Evolutionary conservation across 768 basidiomycete genomes (phyloP).

Genomic region (Galerina sulciceps): DNA sequence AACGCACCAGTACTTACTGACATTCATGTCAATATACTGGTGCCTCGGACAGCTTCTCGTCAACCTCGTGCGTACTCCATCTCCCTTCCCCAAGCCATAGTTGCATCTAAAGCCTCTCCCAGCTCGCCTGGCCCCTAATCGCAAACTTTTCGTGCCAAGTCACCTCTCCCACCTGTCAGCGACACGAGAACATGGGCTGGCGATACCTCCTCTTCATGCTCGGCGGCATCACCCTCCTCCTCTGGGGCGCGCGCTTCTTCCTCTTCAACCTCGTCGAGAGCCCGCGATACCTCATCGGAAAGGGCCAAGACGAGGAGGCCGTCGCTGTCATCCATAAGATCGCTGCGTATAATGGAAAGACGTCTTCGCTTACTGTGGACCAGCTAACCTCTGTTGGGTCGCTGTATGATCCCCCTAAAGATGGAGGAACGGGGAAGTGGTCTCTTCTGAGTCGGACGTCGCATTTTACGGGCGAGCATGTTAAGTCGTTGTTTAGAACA

Average conservation of each 20-base stretch:
- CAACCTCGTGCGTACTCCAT: constrained; percentile 30
- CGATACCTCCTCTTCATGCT: constrained; percentile 75
- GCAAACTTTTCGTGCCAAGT: constrained; percentile 64
- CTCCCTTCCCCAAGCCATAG: not conserved
- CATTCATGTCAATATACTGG: constrained; percentile 78
- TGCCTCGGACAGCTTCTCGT: constrained; percentile 76
- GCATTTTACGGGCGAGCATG: constrained; percentile 39
- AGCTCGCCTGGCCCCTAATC: constrained; percentile 69
- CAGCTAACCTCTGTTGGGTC: constrained; percentile 40
- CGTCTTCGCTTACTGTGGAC: constrained; percentile 53
- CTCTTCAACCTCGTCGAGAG: constrained; percentile 71
- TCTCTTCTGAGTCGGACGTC: constrained; percentile 44
- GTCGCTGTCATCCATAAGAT: constrained; percentile 65
- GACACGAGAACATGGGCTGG: constrained; percentile 70
- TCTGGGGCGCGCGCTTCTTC: constrained; percentile 68
- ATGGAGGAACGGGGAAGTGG: constrained; percentile 16
- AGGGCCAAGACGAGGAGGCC: constrained; percentile 66
- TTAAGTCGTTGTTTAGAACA: constrained; percentile 67
- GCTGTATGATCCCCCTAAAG: not conserved
- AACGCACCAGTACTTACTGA: constrained; percentile 73
- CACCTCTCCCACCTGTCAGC: constrained; percentile 38
- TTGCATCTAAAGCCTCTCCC: not conserved
- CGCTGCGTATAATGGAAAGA: constrained; percentile 62
- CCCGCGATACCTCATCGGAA: constrained; percentile 74
- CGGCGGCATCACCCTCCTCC: constrained; percentile 69